phyloP scores from a whole-genome alignment of 306 rosid genomes.

The Trifolium subterraneum region DNA sequence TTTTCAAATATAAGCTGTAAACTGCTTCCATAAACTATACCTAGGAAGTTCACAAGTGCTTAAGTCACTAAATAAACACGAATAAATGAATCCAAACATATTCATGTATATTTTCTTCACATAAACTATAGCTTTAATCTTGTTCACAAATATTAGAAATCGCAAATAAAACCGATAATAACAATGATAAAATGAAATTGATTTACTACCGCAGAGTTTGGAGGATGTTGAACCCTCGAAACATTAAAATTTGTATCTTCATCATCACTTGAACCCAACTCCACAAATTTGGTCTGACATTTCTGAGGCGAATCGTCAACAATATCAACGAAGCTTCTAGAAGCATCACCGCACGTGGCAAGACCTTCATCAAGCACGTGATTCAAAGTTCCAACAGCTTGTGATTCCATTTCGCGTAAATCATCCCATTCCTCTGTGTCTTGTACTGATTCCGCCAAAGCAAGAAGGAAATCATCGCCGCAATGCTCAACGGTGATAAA shows the following conservation, averaged over 20 bases:
- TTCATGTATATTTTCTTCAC: too few relatives aligned
- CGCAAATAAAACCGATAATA: not conserved
- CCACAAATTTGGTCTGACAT: slow-evolving; percentile 49
- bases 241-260: slow-evolving; percentile 48
- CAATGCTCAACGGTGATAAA: slow-evolving; percentile 88
- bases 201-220: slow-evolving; percentile 56
- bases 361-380: slow-evolving; percentile 49
- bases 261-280: slow-evolving; percentile 73
- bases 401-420: slow-evolving; percentile 72
- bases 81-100: not conserved
- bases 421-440: slow-evolving; percentile 94
- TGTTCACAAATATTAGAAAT: not conserved
- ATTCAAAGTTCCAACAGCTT: slow-evolving; percentile 70
- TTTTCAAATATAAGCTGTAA: not conserved
- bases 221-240: slow-evolving; percentile 42
- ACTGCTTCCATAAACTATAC: not conserved
- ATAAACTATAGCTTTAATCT: too few relatives aligned
- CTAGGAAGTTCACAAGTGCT: not conserved
- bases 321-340: slow-evolving; percentile 41
- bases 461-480: slow-evolving; percentile 86
- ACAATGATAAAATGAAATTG: slow-evolving; percentile 6
- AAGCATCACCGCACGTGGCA: slow-evolving; percentile 35
- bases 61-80: too few relatives aligned
- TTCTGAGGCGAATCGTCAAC: slow-evolving; percentile 58
- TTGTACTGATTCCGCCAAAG: slow-evolving; percentile 69